phyloP scores from a whole-genome alignment of 2,329 filamentous ascomycete species.

The Monilinia aucupariae region DNA sequence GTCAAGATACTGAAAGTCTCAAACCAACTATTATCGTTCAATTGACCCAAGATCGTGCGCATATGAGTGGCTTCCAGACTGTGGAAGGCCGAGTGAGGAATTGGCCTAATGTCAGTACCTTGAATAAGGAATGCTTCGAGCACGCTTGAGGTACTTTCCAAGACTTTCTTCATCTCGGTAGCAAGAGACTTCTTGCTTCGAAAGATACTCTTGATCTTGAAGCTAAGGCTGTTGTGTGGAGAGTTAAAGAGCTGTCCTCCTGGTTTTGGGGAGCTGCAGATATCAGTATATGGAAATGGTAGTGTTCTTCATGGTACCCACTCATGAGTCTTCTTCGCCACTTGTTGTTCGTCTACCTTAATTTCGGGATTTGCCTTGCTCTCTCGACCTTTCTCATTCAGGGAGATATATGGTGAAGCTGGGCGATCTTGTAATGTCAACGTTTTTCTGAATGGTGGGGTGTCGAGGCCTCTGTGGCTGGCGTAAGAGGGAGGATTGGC shows the following conservation, averaged over 20 bases:
- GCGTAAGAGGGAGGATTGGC: conserved; percentile 18
- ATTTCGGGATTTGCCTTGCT: not conserved
- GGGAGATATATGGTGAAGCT: not conserved
- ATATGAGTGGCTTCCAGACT: conserved; percentile 31
- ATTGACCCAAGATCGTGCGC: conserved; percentile 29
- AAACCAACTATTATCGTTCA: conserved; percentile 29
- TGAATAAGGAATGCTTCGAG: conserved; percentile 29
- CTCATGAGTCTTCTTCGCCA: not conserved
- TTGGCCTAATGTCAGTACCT: conserved; percentile 9
- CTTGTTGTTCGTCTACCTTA: not conserved
- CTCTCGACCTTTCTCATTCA: not conserved
- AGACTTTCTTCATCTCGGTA: conserved; percentile 25
- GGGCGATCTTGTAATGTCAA: not conserved
- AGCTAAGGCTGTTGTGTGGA: conserved; percentile 22
- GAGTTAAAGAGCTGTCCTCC: conserved; percentile 27
- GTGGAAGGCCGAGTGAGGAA: conserved; percentile 32
- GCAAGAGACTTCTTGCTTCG: conserved; percentile 31
- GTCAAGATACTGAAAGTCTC: conserved; percentile 26
- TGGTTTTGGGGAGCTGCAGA: conserved; percentile 17
- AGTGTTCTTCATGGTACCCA: not conserved
- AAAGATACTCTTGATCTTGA: conserved; percentile 29
- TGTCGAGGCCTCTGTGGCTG: not conserved
- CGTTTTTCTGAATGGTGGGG: not conserved
- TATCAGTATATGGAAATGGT: conserved; percentile 15
- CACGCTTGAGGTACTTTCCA: conserved; percentile 23